Conservation (phyloP, 2,329 filamentous ascomycete species). For the Fonsecaea nubica region DNA sequence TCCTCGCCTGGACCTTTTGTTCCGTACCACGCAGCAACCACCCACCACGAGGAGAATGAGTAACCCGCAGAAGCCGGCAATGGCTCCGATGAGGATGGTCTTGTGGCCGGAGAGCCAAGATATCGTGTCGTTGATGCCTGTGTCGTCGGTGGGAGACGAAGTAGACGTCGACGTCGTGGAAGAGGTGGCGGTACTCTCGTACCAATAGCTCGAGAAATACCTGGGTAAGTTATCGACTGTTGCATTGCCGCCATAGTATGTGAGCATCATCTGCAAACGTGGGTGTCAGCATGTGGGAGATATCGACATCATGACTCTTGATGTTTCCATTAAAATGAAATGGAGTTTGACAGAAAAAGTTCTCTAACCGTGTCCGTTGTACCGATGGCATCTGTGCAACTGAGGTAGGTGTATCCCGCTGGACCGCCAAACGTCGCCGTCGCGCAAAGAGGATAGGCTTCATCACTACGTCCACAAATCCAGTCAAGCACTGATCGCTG, state of each 20-base stretch:
- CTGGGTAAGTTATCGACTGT: conserved; percentile 8
- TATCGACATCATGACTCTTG: not conserved
- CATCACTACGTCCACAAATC: not conserved
- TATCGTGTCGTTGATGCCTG: not conserved
- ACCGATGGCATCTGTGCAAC: conserved; percentile 18
- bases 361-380: conserved; percentile 13
- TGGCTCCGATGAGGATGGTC: conserved; percentile 15
- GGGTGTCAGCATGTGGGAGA: not conserved
- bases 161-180: conserved; percentile 3
- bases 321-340: not conserved
- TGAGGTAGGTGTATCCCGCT: conserved; percentile 22
- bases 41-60: conserved; percentile 8
- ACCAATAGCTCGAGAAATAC: conserved; percentile 23
- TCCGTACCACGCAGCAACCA: conserved; percentile 8
- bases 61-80: conserved; percentile 13
- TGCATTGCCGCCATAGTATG: conserved; percentile 16
- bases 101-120: conserved; percentile 15
- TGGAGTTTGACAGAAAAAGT: not conserved
- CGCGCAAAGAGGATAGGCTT: conserved; percentile 13
- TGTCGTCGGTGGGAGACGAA: not conserved
- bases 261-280: conserved; percentile 11
- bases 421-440: conserved; percentile 24
- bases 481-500: not conserved
- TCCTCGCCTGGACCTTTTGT: not conserved
- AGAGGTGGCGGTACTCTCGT: conserved; percentile 7